Evolutionary conservation across 1,139 yeast genomes (phyloP), one percentile per base, ranked within the genome.

Genomic region (Suhomyces taliae): DNA sequence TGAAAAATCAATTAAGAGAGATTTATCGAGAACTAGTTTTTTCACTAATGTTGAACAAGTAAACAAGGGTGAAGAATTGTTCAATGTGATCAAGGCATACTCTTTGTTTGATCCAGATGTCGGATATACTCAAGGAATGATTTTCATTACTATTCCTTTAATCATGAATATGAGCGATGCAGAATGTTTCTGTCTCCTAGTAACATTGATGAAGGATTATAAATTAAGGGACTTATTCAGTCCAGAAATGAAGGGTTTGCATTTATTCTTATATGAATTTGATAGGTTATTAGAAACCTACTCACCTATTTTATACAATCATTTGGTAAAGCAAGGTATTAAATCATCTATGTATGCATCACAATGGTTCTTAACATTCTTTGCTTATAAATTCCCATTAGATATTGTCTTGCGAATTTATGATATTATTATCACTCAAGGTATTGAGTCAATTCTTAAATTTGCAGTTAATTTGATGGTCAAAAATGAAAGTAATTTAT

Each of bases 121-220:
- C 36, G 99, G 99, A 0, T 93, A 93, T 62, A 93, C 97, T 1
- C 98, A 93, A 65, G 98, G 99, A 7, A 90, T 93, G 97, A 96
- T 95, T 2, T 91, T 93, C 60, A 81, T 93, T 39, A 81, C 90
- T 0, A 90, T 90, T 8, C 98, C 98, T 0, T 68, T 93, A 45
- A 74, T 90, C 44, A 77, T 91, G 72, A 89, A 88, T 58, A 79
- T 90, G 82, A 79, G 76, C 36, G 97, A 91, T 56, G 76, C 85
- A 32, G 98, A 93, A 62, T 85, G 96, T 7, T 91, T 93, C 67
- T 83, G 95, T 51, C 65, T 91, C 55, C 72, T 93, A 48, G 90
- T 86, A 11, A 83, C 84, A 44, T 72, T 93, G 52, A 91, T 93
- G 97, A 85, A 87, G 59, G 85, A 82, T 41, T 93, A 93, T 62